phyloP scores from a whole-genome alignment of 2,329 filamentous ascomycete genomes.

The Arthrobotrys pseudoclavata region DNA sequence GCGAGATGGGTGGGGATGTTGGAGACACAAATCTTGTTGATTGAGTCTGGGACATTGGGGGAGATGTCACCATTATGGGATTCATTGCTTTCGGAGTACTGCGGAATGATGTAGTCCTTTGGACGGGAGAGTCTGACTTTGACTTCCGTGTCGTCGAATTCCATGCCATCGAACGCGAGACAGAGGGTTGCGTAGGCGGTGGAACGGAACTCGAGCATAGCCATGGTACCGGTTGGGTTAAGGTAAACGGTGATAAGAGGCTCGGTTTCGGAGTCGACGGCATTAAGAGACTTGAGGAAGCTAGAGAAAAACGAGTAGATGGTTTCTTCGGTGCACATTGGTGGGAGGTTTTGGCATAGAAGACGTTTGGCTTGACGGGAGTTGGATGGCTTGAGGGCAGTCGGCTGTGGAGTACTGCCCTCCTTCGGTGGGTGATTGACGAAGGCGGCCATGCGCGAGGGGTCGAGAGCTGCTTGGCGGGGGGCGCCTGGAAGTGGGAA shows the following conservation, averaged over 20 bases:
- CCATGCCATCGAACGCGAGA: slow-evolving; percentile 87
- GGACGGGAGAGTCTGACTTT: slow-evolving; percentile 62
- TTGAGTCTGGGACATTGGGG: slow-evolving; percentile 86
- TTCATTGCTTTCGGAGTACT: slow-evolving; percentile 87
- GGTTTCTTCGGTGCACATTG: slow-evolving; percentile 79
- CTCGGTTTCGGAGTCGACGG: slow-evolving; percentile 88
- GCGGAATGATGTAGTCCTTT: slow-evolving; percentile 79
- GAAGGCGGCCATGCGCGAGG: slow-evolving; percentile 91
- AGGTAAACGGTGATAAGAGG: slow-evolving; percentile 78
- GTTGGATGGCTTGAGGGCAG: slow-evolving; percentile 91
- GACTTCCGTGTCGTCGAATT: slow-evolving; percentile 78
- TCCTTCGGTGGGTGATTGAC: slow-evolving; percentile 90
- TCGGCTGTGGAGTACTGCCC: slow-evolving; percentile 71
- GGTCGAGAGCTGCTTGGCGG: slow-evolving; percentile 94
- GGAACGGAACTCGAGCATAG: slow-evolving; percentile 90
- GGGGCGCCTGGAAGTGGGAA: slow-evolving; percentile 97
- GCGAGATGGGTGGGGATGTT: slow-evolving; percentile 89
- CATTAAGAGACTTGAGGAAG: slow-evolving; percentile 95
- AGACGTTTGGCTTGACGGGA: slow-evolving; percentile 94
- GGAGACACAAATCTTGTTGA: slow-evolving; percentile 93
- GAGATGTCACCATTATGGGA: slow-evolving; percentile 82
- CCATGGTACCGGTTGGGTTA: slow-evolving; percentile 82
- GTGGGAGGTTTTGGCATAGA: slow-evolving; percentile 85
- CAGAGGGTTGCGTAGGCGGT: slow-evolving; percentile 90
- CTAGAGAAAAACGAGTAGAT: slow-evolving; percentile 92